Percentiles rank a stretch among this genome's conserved stretches.
Evolutionary conservation across 768 basidiomycete species (phyloP).

Genomic region (Chlorophyllum brunneum): DNA sequence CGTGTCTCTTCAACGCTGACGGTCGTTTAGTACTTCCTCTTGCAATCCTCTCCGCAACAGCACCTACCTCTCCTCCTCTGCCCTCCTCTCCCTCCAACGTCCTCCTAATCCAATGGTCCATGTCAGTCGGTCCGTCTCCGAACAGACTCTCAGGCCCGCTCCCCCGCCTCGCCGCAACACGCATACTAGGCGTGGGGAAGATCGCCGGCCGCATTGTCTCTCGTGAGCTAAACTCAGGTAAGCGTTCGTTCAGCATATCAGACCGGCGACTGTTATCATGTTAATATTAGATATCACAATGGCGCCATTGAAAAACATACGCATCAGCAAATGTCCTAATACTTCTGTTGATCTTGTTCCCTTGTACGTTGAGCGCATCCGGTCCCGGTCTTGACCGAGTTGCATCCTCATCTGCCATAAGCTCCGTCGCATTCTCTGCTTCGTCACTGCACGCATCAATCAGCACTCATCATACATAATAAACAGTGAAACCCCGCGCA

Average conservation of each 20-base stretch:
- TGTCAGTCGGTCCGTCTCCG: no score
- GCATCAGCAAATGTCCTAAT: conserved; percentile 77
- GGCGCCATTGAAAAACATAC: conserved; percentile 34
- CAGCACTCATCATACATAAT: not conserved
- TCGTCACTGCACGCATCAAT: conserved; percentile 51
- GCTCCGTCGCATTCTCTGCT: conserved; percentile 73
- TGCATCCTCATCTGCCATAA: conserved; percentile 33
- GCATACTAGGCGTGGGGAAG: conserved; percentile 63
- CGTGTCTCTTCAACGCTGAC: conserved; percentile 58
- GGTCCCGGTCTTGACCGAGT: conserved; percentile 29
- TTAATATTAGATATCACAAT: not conserved
- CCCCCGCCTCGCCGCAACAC: conserved; percentile 20
- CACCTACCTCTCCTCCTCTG: no score
- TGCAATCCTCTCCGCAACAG: conserved; percentile 59
- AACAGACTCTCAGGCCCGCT: conserved; percentile 39
- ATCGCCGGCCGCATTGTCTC: conserved; percentile 24
- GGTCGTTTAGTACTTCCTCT: conserved; percentile 47
- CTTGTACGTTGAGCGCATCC: conserved; percentile 62
- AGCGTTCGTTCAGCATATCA: conserved; percentile 71
- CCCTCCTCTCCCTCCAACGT: conserved; percentile 62
- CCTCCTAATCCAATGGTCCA: conserved; percentile 64
- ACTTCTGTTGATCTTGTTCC: conserved; percentile 50
- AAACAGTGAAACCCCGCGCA: conserved; percentile 36
- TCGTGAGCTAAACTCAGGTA: conserved; percentile 52
- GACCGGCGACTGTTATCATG: conserved; percentile 52